These are phyloP conservation scores for Musa troglodytarum DNA, from an alignment of 176 grass and related monocot genomes.

Conservation along the genomic window DNA sequence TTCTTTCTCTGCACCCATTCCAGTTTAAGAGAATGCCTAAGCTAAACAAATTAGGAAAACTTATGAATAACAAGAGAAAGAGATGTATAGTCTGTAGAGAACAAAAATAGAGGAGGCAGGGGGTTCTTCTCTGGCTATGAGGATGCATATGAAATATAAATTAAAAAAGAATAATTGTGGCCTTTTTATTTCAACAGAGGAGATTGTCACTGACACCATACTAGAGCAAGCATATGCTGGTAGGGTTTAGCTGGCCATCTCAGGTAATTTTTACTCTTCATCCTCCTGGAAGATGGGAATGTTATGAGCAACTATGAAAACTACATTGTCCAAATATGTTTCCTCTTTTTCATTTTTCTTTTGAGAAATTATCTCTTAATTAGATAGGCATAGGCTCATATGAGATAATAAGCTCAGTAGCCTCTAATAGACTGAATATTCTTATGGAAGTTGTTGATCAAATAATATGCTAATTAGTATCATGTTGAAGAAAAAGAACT, in stretches of 20 bases:
- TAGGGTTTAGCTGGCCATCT: too few species aligned
- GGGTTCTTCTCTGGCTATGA: too few species aligned
- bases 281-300: neutral
- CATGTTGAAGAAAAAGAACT: neutral
- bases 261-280: too few species aligned
- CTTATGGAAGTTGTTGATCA: neutral
- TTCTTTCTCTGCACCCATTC: neutral
- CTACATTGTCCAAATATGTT: neutral
- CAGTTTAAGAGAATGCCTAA: neutral
- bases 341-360: too few species aligned
- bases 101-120: neutral
- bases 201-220: too few species aligned
- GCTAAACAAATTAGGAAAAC: neutral
- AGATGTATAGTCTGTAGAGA: neutral
- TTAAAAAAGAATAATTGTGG: too few species aligned
- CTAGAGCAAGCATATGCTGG: too few species aligned
- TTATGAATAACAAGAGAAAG: neutral
- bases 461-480: neutral
- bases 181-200: too few species aligned
- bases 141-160: too few species aligned
- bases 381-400: too few species aligned
- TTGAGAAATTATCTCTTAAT: too few species aligned
- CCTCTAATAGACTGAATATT: neutral
- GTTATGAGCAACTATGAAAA: neutral
- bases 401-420: too few species aligned